These are phyloP conservation scores for Eimeria zaria DNA, from an alignment of 169 alveolate genomes.

Conservation along the genomic window DNA sequence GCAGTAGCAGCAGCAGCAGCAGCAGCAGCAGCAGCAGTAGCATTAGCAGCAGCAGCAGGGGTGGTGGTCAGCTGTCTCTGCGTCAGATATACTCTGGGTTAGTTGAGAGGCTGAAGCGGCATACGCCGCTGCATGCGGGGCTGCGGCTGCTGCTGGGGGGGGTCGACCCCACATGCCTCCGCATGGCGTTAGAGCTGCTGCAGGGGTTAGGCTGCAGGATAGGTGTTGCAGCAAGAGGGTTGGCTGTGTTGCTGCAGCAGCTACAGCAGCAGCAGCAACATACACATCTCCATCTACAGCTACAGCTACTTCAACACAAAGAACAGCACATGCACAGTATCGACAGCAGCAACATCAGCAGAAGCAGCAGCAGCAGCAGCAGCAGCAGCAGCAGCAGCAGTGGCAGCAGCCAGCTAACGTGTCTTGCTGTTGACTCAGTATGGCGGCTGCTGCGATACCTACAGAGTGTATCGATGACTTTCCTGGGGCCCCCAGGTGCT, in stretches of 20 bases:
- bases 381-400: slow-evolving; percentile 32
- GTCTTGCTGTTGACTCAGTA: slow-evolving; percentile 39
- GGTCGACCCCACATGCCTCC: slow-evolving; percentile 34
- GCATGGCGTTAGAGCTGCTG: slow-evolving; percentile 21
- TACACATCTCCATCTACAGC: too few species aligned
- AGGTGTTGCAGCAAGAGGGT: slow-evolving; percentile 48
- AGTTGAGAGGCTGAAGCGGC: background rate
- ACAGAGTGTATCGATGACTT: slow-evolving; percentile 1
- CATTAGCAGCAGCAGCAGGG: too few species aligned
- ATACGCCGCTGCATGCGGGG: slow-evolving; percentile 24
- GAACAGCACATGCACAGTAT: background rate
- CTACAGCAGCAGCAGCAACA: slow-evolving; percentile 38
- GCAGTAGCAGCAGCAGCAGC: slow-evolving; percentile 38
- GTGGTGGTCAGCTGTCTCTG: slow-evolving; percentile 25
- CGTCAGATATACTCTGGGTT: slow-evolving; percentile 15
- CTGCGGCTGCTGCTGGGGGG: slow-evolving; percentile 50
- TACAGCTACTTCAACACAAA: background rate
- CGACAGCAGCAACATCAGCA: background rate
- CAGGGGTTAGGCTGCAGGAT: slow-evolving; percentile 36
- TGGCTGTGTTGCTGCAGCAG: slow-evolving; percentile 66
- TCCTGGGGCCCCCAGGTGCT: slow-evolving; percentile 24
- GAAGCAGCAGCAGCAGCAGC: slow-evolving; percentile 14
- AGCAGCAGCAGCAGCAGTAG: background rate
- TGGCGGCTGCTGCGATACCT: slow-evolving; percentile 53
- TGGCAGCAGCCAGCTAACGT: background rate